Evolutionary conservation across 2,329 filamentous ascomycete genomes (phyloP).

Genomic region (Lachnellula arida): DNA sequence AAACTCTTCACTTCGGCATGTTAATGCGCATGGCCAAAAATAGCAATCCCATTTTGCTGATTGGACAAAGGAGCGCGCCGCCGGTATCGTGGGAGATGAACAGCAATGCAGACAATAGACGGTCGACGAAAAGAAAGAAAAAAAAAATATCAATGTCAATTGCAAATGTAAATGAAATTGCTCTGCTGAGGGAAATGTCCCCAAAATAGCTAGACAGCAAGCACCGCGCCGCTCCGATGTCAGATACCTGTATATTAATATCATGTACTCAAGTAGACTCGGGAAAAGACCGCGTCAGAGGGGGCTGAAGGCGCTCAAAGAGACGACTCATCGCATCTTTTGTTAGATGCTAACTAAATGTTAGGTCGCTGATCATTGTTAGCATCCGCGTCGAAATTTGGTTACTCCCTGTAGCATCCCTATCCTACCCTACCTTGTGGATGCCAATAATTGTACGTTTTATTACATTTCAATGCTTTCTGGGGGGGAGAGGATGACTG

Average conservation of each 20-base stretch:
- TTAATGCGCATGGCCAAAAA: constrained; percentile 13
- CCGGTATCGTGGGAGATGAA: constrained; percentile 9
- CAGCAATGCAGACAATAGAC: constrained; percentile 1
- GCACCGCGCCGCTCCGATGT: no score
- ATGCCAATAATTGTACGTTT: not conserved
- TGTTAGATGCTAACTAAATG: not conserved
- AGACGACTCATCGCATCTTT: not conserved
- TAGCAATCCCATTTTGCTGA: not conserved
- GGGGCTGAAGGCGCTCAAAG: not conserved
- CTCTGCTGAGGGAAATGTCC: not conserved
- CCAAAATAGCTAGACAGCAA: not conserved
- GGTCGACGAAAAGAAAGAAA: not conserved
- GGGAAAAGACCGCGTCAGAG: not conserved
- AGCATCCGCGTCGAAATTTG: constrained; percentile 7
- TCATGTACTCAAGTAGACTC: not conserved
- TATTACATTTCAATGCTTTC: not conserved
- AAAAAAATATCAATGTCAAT: not conserved
- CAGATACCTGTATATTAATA: not conserved
- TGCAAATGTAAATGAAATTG: constrained; percentile 1
- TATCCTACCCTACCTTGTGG: not conserved
- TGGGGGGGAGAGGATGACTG: not conserved
- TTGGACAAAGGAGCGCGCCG: not conserved
- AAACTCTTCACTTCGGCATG: not conserved
- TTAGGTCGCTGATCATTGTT: constrained; percentile 19
- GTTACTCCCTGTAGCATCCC: not conserved